phyloP scores from a whole-genome alignment of 1,284 basidiomycete species.

The Irpex lacteus region DNA sequence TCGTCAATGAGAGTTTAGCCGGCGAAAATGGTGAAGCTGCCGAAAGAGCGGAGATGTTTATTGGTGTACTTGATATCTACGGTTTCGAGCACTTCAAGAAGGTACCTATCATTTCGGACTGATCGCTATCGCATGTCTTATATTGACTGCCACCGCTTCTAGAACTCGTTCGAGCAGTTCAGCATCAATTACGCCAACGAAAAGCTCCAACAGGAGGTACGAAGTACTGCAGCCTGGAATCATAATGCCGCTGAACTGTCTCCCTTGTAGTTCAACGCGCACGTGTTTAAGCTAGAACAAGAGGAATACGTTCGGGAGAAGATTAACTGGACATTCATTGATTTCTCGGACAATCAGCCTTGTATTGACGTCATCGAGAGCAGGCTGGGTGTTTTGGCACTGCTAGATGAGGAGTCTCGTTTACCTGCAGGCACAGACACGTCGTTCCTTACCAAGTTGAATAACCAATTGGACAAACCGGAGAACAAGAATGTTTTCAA shows the following conservation, averaged over 20 bases:
- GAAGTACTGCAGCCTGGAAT: constrained; percentile 7
- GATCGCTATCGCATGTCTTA: background rate
- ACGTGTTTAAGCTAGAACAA: constrained; percentile 99
- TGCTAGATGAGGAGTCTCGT: constrained; percentile 98
- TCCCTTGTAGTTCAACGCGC: constrained; percentile 82
- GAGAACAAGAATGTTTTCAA: constrained; percentile 92
- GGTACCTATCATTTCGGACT: constrained; percentile 33
- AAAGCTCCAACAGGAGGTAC: constrained; percentile 92
- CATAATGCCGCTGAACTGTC: background rate
- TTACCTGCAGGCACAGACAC: constrained; percentile 91
- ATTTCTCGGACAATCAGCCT: constrained; percentile 98
- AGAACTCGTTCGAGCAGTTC: constrained; percentile 99
- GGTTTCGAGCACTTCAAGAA: constrained; percentile 98
- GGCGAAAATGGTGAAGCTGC: constrained; percentile 88
- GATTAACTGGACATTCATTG: constrained; percentile 99
- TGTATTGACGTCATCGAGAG: constrained; percentile 99
- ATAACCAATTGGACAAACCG: constrained; percentile 83
- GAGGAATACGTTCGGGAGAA: constrained; percentile 98
- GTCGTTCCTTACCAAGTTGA: constrained; percentile 93
- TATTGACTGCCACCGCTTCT: constrained; percentile 1
- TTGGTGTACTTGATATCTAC: constrained; percentile 97
- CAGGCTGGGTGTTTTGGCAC: constrained; percentile 91
- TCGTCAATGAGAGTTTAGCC: constrained; percentile 94
- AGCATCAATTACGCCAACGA: constrained; percentile 99
- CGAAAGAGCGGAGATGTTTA: constrained; percentile 92